Conservation (phyloP, 2,329 filamentous ascomycete genomes). For the Aspergillus flavus region DNA sequence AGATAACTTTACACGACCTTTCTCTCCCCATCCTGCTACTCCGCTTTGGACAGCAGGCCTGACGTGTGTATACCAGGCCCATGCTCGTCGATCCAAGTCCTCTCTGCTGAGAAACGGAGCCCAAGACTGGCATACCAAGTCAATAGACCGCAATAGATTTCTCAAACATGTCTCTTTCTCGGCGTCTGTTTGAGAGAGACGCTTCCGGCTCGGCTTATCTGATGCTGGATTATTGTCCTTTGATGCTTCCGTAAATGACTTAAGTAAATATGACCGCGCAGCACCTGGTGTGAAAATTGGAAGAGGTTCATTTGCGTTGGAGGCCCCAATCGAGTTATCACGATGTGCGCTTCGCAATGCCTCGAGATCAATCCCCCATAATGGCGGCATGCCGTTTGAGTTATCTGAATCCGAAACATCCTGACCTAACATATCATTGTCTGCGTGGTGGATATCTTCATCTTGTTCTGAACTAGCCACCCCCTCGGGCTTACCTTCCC, state of each 20-base stretch:
- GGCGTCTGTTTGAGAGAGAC: conserved; percentile 53
- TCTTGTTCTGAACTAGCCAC: conserved; percentile 11
- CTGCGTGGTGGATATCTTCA: neutral
- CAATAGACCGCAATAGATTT: conserved; percentile 69
- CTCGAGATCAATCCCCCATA: conserved; percentile 63
- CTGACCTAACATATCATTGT: conserved; percentile 19
- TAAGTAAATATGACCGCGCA: conserved; percentile 61
- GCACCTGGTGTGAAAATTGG: conserved; percentile 74
- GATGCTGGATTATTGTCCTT: conserved; percentile 16
- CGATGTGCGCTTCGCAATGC: conserved; percentile 53
- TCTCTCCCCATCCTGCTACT: conserved; percentile 79
- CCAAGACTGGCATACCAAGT: conserved; percentile 76
- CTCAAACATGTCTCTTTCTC: conserved; percentile 72
- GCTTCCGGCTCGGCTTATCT: conserved; percentile 48
- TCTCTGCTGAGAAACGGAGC: conserved; percentile 59
- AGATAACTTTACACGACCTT: conserved; percentile 67
- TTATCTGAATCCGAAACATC: conserved; percentile 9
- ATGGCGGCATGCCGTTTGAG: conserved; percentile 41
- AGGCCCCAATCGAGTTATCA: conserved; percentile 21
- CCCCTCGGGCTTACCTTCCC: conserved; percentile 42
- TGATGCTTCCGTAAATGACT: conserved; percentile 41
- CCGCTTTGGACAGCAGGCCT: conserved; percentile 76
- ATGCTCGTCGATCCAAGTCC: conserved; percentile 75
- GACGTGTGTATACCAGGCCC: conserved; percentile 78
- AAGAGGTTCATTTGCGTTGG: conserved; percentile 51